Base-by-base conservation (phyloP, 495 filamentous ascomycete genomes). In the Penicillium soppii region DNA sequence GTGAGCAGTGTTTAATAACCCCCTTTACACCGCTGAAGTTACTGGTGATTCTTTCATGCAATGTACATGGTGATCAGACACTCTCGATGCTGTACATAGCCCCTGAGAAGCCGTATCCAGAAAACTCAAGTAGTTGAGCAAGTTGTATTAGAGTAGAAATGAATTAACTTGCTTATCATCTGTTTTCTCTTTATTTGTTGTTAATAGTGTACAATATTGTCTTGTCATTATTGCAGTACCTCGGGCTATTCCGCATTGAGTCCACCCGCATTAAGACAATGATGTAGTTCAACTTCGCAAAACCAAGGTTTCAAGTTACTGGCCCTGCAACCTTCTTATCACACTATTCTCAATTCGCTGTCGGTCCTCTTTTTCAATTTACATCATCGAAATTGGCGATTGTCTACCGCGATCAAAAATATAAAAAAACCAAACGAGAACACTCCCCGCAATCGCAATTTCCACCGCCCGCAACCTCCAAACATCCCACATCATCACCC, bases 71-170 rank as follows among this genome's bases (percentile, higher is more conserved):
- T 53, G 26, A 40, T 48, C 47, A 46, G 46, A 56, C 58, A 63
- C 61, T 54, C 55, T 61, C 53, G 51, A 56, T 61, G 61, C 62
- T 70, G 66, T 74, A 71, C 52, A 72, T 70, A 70, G 56, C 52
- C 60, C 54, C 47, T 22, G 48, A 49, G 49, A 49, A 58, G 36
- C 47, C 23, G 32, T 47, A 53, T 48, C 38, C 37, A 26, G 49
- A 64, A 50, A 51, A n/a, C n/a, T 38, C 32, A 49, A 48, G 10
- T 32, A 51, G 27, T 47, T 55, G 49, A 40, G 23, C 23, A 30
- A 39, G 16, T 38, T 30, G 36, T 40, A 22, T 49, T 47, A 38
- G 46, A 49, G 35, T 49, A 41, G 26, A 49, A 40, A 49, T 38
- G 25, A 32, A 40, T 15, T 37, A 21, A 23, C 4, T 21, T 15